Percentiles rank a stretch among this genome's conserved stretches.
Conservation (phyloP, 306 rosid species). For the Hippophae tibetana region DNA sequence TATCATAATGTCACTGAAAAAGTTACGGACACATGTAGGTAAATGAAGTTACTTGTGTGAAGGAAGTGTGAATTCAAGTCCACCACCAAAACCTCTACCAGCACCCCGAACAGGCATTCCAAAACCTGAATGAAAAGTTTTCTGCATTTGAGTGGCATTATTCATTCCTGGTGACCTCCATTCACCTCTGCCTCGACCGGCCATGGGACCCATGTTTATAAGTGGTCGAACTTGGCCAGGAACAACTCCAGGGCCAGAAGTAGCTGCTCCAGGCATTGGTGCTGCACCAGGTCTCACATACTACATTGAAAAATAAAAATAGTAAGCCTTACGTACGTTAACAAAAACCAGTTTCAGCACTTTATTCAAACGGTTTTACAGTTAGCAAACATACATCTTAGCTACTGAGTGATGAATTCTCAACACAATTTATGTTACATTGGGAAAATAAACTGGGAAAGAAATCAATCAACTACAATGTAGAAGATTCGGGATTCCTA, state of each 20-base stretch:
- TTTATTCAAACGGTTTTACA: slow-evolving; percentile 8
- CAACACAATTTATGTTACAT: slow-evolving; percentile 8
- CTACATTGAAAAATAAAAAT: slow-evolving; percentile 31
- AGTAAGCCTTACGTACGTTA: slow-evolving; percentile 14
- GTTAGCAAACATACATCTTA: background rate
- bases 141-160: slow-evolving; percentile 48
- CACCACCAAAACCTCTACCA: slow-evolving; percentile 87
- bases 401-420: background rate
- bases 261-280: slow-evolving; percentile 51
- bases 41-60: slow-evolving; percentile 74
- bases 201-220: slow-evolving; percentile 36
- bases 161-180: slow-evolving; percentile 89
- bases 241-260: slow-evolving; percentile 67
- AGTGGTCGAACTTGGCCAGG: slow-evolving; percentile 86
- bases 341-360: slow-evolving; percentile 4
- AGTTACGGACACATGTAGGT: background rate
- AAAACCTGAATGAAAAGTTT: slow-evolving; percentile 71
- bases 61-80: slow-evolving; percentile 94
- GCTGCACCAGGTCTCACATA: slow-evolving; percentile 98
- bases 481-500: background rate
- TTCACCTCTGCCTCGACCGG: slow-evolving; percentile 97
- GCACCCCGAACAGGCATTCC: slow-evolving; percentile 72
- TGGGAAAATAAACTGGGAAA: background rate
- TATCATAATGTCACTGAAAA: too few species aligned
- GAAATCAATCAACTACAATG: slow-evolving; percentile 5